Evolutionary conservation across 2,329 filamentous ascomycete genomes (phyloP), one percentile per base, ranked within the genome.

Genomic region (Talaromyces sp.): DNA sequence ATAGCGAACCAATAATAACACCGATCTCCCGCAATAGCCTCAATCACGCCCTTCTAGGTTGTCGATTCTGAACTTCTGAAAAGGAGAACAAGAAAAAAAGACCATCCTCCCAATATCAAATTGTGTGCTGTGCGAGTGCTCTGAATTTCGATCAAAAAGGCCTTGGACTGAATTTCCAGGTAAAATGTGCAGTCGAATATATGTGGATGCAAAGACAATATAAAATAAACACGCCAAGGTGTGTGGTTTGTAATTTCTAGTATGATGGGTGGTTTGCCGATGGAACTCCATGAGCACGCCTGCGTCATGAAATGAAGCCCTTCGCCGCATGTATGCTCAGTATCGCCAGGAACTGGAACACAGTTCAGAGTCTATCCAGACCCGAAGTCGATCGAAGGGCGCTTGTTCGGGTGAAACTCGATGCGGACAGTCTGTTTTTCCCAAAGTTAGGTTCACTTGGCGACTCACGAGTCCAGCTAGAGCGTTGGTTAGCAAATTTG

Each of bases 361-460:
- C 4, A 28, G 15, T 17, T 22, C 15, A 53, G 49, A 15, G 44
- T 47, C 44, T 53, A 27, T 53, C 15, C 57, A 71, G 72, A 58
- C 69, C 68, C 27, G 69, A 72, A 42, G 76, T 78, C 32, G 75
- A 75, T 62, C 76, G 72, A 62, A 79, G 62, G 19, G 76, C 75
- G 64, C 77, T 79, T 25, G 73, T 78, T 25, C 73, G 75, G 19
- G 74, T 70, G 52, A 72, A 71, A 60, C 73, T 74, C 13, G 71
- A 70, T 17, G 71, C 68, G 47, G 72, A 54, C 39, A 72, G 64
- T 64, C 67, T 67, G 32, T 68, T 71, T 63, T 72, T 70, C 17
- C 63, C 67, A 3, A 66, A 65, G 22, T 65, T 64, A 53, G 67
- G 57, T 52, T 60, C 66, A 13, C 62, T 68, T 57, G 68, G 68